Percentiles rank a stretch among this genome's conserved stretches.
Conservation (phyloP, 371 early-diverging fungal genomes). For the Mucor mucedo region DNA sequence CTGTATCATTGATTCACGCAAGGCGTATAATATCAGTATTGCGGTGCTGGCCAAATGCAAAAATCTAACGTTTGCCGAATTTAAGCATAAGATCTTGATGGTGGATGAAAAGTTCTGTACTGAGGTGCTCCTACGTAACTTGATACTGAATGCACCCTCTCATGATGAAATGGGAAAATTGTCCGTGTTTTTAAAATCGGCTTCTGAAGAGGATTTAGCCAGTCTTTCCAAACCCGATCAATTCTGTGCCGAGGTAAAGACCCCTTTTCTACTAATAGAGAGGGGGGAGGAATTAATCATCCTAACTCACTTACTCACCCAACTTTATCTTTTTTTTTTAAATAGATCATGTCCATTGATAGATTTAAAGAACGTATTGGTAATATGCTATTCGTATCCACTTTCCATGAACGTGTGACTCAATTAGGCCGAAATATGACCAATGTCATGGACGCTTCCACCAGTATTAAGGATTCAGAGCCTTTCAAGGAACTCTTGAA, state of each 20-base stretch:
- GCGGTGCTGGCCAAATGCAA: constrained; percentile 73
- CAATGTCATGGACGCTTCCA: constrained; percentile 62
- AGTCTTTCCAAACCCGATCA: constrained; percentile 79
- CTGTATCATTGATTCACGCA: constrained; percentile 74
- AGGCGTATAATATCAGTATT: constrained; percentile 81
- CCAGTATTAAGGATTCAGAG: constrained; percentile 55
- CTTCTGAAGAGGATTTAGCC: constrained; percentile 64
- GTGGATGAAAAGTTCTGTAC: constrained; percentile 73
- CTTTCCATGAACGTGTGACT: constrained; percentile 74
- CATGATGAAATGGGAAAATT: constrained; percentile 81
- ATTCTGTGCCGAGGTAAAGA: constrained; percentile 83
- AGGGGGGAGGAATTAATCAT: too few species aligned
- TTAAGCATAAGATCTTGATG: constrained; percentile 65
- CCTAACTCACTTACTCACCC: too few species aligned
- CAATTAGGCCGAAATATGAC: constrained; percentile 67
- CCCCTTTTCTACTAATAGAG: neutral
- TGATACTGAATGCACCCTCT: constrained; percentile 70
- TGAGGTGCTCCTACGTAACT: constrained; percentile 70
- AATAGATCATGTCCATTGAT: constrained; percentile 78
- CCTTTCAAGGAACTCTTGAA: constrained; percentile 58
- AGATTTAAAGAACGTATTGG: constrained; percentile 81
- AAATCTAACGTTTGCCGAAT: constrained; percentile 64
- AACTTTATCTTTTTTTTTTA: neutral
- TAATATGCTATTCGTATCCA: constrained; percentile 73
- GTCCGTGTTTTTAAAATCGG: constrained; percentile 66